Evolutionary conservation across 1,139 yeast species (phyloP), one percentile per base, ranked within the genome.

Genomic region (Yamadazyma conglobata): DNA sequence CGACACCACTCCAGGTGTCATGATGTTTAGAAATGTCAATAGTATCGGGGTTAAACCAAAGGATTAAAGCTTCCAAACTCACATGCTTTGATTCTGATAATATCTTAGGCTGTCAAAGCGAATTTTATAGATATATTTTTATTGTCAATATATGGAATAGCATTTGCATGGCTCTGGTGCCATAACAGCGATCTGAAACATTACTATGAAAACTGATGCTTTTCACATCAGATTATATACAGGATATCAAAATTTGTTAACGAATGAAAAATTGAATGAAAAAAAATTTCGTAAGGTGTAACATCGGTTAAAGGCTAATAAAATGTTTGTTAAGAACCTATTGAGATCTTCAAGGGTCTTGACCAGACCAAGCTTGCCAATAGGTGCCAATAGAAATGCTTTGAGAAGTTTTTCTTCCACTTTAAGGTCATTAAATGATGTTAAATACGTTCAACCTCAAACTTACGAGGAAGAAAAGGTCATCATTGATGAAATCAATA

Each of bases 1-100:
- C 46, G 80, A 77, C 42, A 54, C 50, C 20, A 43, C 54, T 22
- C 72, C 77, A 44, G 94, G 89, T 35, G 79, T 84, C 38, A 60
- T 68, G 64, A 83, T 84, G 91, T 84, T 69, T 60, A 75, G 93
- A 66, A 84, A 83, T 58, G 60, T 69, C 50, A 84, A 84, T 60
- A 60, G 60, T 15, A 40, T 48, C 33, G 69, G 69, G 19, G 58
- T 60, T 23, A 49, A 48, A 33, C 62, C 62, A 39, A 50, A 40
- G 38, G 55, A 58, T 40, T 56, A 54, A 20, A 11, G n/a, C n/a
- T n/a, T n/a, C n/a, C n/a, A n/a, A n/a, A n/a, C n/a, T n/a, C n/a
- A n/a, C n/a, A n/a, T n/a, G n/a, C n/a, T n/a, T n/a, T n/a, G n/a
- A n/a, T n/a, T n/a, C n/a, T n/a, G n/a, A n/a, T n/a, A n/a, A n/a